phyloP scores from a whole-genome alignment of 495 filamentous ascomycete genomes.

The Lindgomyces ingoldianus region DNA sequence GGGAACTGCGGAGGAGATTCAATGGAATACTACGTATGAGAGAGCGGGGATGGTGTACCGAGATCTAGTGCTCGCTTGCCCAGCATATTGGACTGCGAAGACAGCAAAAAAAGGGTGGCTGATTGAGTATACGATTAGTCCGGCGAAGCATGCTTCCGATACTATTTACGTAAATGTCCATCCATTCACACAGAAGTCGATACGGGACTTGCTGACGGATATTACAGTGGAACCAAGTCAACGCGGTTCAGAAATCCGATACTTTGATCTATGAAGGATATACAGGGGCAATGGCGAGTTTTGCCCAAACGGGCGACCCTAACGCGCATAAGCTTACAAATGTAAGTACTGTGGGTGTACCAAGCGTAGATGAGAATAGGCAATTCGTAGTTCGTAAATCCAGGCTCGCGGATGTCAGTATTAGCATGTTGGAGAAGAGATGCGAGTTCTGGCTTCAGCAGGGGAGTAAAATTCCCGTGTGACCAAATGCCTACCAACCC shows the following conservation, averaged over 20 bases:
- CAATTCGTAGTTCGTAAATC: slow-evolving; percentile 53
- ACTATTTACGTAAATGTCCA: too few species aligned
- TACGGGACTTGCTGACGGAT: slow-evolving; percentile 41
- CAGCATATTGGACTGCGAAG: slow-evolving; percentile 58
- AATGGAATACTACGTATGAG: slow-evolving; percentile 52
- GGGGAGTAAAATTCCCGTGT: too few species aligned
- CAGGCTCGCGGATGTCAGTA: background rate
- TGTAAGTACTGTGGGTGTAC: slow-evolving; percentile 49
- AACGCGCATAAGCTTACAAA: slow-evolving; percentile 60
- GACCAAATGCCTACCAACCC: too few species aligned
- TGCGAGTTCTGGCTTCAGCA: slow-evolving; percentile 63
- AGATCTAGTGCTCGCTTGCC: slow-evolving; percentile 62
- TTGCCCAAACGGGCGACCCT: slow-evolving; percentile 61
- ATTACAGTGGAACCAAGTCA: slow-evolving; percentile 58
- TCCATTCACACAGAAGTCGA: too few species aligned
- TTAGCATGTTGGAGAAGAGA: slow-evolving; percentile 48
- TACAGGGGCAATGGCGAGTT: slow-evolving; percentile 60
- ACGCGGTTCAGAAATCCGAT: slow-evolving; percentile 55
- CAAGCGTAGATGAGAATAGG: slow-evolving; percentile 44
- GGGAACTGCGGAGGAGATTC: slow-evolving; percentile 50
- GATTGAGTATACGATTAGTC: slow-evolving; percentile 60
- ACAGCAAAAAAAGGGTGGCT: slow-evolving; percentile 53
- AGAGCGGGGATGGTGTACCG: slow-evolving; percentile 59
- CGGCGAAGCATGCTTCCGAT: slow-evolving; percentile 62
- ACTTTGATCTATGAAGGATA: slow-evolving; percentile 59